phyloP scores from a whole-genome alignment of 1,284 basidiomycete genomes.

The Ganoderma leucocontextum region DNA sequence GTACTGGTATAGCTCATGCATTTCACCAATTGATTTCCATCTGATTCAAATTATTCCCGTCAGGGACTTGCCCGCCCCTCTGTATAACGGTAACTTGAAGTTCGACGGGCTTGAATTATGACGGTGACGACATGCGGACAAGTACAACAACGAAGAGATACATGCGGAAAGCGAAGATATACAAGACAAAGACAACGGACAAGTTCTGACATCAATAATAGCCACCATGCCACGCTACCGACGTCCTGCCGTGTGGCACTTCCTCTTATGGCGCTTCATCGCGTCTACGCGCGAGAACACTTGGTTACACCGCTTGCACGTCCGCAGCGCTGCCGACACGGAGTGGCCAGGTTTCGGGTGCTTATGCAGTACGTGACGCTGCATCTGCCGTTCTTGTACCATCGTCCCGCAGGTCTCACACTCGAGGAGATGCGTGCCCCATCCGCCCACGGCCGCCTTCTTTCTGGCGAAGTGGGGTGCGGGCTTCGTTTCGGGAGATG shows the following conservation, averaged over 20 bases:
- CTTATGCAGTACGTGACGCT: background rate
- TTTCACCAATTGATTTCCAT: no score
- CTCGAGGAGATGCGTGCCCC: background rate
- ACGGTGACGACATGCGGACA: background rate
- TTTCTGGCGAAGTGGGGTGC: background rate
- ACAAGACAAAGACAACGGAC: background rate
- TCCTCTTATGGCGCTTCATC: background rate
- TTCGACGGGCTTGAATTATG: background rate
- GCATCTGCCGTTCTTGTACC: constrained; percentile 2
- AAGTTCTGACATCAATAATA: background rate
- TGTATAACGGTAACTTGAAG: no score
- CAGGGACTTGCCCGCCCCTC: no score
- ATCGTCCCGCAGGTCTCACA: background rate
- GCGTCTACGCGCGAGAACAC: constrained; percentile 3
- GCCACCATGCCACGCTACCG: background rate
- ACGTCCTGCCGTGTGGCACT: background rate
- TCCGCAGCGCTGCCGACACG: background rate
- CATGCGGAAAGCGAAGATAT: background rate
- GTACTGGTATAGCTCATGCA: no score
- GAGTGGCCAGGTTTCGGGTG: background rate
- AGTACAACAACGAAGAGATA: background rate
- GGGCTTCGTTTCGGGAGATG: background rate
- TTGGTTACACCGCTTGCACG: background rate
- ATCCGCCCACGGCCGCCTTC: background rate
- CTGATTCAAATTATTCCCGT: no score